phyloP scores from a whole-genome alignment of 2,329 filamentous ascomycete species.

The Aspergillus carbonarius region DNA sequence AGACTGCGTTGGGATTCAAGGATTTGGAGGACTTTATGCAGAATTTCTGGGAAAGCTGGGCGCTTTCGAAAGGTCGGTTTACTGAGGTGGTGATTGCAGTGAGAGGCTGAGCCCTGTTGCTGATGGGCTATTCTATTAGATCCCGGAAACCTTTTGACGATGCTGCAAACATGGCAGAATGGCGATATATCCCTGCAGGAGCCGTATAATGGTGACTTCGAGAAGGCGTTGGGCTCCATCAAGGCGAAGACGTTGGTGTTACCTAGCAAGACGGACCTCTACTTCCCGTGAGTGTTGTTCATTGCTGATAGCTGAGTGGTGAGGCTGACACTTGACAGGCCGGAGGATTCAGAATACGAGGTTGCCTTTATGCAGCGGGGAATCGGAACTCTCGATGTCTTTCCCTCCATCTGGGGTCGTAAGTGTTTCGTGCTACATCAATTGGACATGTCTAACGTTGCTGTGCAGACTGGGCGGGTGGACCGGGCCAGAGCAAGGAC shows the following conservation, averaged over 20 bases:
- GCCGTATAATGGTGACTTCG: slow-evolving; percentile 67
- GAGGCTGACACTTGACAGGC: slow-evolving; percentile 44
- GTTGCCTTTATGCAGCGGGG: slow-evolving; percentile 62
- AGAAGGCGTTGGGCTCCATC: slow-evolving; percentile 65
- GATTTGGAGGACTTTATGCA: slow-evolving; percentile 72
- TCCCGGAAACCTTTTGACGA: slow-evolving; percentile 70
- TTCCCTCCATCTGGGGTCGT: slow-evolving; percentile 67
- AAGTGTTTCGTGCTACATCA: slow-evolving; percentile 28
- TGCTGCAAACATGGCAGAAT: slow-evolving; percentile 77
- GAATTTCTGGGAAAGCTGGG: slow-evolving; percentile 75
- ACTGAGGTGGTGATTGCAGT: neutral
- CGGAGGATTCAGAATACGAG: slow-evolving; percentile 75
- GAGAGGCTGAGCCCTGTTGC: neutral
- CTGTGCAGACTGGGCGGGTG: slow-evolving; percentile 59
- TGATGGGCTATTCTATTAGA: slow-evolving; percentile 44
- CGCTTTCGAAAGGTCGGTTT: slow-evolving; percentile 59
- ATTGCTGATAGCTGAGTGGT: neutral
- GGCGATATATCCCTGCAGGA: slow-evolving; percentile 68
- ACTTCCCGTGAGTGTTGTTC: slow-evolving; percentile 62
- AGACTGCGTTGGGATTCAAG: slow-evolving; percentile 63
- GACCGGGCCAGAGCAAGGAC: slow-evolving; percentile 68
- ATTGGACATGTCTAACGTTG: slow-evolving; percentile 15
- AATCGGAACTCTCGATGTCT: slow-evolving; percentile 54
- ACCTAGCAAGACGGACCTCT: slow-evolving; percentile 71
- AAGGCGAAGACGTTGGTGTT: slow-evolving; percentile 71